Evolutionary conservation across 495 filamentous ascomycete genomes (phyloP).

Genomic region (Penicillium crystallinum): DNA sequence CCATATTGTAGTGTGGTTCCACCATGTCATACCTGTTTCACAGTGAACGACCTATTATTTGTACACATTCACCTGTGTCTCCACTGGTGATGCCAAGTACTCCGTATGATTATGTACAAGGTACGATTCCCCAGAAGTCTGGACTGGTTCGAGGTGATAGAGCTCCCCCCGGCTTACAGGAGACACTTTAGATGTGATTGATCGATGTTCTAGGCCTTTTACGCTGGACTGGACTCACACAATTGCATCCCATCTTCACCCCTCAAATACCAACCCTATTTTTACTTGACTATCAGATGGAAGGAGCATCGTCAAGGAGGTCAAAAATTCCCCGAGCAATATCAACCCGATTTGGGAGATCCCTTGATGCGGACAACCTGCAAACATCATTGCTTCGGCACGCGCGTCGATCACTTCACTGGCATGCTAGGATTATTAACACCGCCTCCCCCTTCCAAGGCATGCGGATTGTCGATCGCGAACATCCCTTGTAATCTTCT

Average conservation of each 20-base stretch:
- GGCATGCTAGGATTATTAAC: conserved; percentile 30
- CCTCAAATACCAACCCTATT: neutral
- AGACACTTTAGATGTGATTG: neutral
- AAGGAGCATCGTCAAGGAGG: neutral
- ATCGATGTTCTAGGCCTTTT: neutral
- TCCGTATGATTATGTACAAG: neutral
- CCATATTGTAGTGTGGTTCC: neutral
- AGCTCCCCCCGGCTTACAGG: neutral
- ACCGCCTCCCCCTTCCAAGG: conserved; percentile 35
- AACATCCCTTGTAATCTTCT: conserved; percentile 7
- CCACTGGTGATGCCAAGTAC: neutral
- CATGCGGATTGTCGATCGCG: conserved; percentile 8
- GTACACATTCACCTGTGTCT: neutral
- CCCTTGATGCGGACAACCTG: conserved; percentile 14
- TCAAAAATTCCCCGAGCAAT: conserved; percentile 7
- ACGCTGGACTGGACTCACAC: neutral
- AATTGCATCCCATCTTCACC: neutral
- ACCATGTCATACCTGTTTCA: neutral
- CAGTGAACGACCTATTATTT: neutral
- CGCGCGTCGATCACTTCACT: conserved; percentile 23
- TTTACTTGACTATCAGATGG: neutral
- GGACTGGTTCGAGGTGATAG: neutral
- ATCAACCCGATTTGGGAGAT: conserved; percentile 1
- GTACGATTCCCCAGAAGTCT: neutral
- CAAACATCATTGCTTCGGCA: conserved; percentile 26